phyloP scores from a whole-genome alignment of 441 rosid genomes.

The Eugenia klotzschiana region DNA sequence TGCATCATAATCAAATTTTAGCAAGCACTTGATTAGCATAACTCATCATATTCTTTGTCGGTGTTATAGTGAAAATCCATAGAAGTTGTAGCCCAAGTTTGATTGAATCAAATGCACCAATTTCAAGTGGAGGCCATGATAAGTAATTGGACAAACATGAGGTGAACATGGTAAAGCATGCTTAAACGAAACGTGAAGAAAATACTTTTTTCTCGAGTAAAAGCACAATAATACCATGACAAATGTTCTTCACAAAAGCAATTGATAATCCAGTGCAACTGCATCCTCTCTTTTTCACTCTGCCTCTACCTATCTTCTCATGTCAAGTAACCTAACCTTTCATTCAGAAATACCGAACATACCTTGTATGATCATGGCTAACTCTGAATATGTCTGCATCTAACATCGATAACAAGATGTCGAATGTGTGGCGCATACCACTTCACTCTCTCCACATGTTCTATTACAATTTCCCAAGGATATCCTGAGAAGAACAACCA shows the following conservation, averaged over 20 bases:
- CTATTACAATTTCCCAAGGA: constrained; percentile 55
- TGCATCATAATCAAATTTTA: background rate
- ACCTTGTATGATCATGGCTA: background rate
- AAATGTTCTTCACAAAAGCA: background rate
- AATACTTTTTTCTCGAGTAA: background rate
- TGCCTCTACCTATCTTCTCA: background rate
- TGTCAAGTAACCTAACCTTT: background rate
- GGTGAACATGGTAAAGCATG: background rate
- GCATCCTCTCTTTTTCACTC: background rate
- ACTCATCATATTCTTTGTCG: background rate
- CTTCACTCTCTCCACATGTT: constrained; percentile 78
- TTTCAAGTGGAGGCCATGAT: background rate
- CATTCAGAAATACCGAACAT: background rate
- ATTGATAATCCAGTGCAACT: background rate
- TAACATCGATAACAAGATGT: constrained; percentile 75
- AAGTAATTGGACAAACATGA: background rate
- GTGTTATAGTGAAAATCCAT: background rate
- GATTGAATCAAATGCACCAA: background rate
- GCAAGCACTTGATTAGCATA: background rate
- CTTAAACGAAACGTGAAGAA: background rate
- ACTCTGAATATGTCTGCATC: constrained; percentile 30
- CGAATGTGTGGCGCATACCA: constrained; percentile 89
- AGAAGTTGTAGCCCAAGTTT: background rate
- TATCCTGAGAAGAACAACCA: constrained; percentile 31
- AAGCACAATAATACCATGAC: background rate